These are phyloP conservation scores for Asterophora parasitica DNA, from an alignment of 768 basidiomycete species.

Conservation along the genomic window DNA sequence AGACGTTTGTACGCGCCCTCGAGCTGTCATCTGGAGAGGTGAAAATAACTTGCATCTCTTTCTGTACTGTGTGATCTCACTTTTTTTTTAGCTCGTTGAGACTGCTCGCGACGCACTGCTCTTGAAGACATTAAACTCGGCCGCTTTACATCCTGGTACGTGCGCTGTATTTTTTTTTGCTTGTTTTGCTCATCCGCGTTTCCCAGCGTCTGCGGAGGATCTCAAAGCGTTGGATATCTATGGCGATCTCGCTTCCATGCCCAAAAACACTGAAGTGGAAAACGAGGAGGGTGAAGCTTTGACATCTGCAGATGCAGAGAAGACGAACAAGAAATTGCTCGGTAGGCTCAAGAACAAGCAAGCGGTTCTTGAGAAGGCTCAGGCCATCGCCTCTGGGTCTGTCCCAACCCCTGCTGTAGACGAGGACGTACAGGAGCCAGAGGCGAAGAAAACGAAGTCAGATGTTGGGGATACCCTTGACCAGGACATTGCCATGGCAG, in stretches of 20 bases:
- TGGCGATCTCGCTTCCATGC: constrained; percentile 32
- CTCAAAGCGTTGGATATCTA: constrained; percentile 59
- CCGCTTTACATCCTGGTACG: constrained; percentile 40
- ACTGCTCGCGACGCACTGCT: constrained; percentile 15
- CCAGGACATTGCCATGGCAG: constrained; percentile 20
- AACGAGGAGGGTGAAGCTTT: constrained; percentile 32
- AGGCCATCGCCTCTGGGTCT: constrained; percentile 12
- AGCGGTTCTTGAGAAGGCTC: constrained; percentile 34
- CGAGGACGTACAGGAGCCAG: constrained; percentile 25
- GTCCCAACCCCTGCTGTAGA: constrained; percentile 2
- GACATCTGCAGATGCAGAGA: constrained; percentile 17
- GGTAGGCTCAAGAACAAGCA: constrained; percentile 50
- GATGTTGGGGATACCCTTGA: constrained; percentile 18
- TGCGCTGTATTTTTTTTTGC: background rate
- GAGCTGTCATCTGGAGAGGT: constrained; percentile 38
- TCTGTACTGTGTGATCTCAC: background rate
- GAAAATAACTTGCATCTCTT: constrained; percentile 6
- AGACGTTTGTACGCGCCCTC: constrained; percentile 18
- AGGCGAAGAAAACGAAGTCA: constrained; percentile 32
- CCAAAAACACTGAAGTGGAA: constrained; percentile 47
- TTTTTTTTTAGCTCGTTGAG: constrained; percentile 30
- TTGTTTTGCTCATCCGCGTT: background rate
- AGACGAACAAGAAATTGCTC: constrained; percentile 39
- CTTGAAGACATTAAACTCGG: no score
- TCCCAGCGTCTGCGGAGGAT: constrained; percentile 43